These are phyloP conservation scores for Alternaria novae-zelandiae DNA, from an alignment of 2,329 filamentous ascomycete species.

Conservation along the genomic window DNA sequence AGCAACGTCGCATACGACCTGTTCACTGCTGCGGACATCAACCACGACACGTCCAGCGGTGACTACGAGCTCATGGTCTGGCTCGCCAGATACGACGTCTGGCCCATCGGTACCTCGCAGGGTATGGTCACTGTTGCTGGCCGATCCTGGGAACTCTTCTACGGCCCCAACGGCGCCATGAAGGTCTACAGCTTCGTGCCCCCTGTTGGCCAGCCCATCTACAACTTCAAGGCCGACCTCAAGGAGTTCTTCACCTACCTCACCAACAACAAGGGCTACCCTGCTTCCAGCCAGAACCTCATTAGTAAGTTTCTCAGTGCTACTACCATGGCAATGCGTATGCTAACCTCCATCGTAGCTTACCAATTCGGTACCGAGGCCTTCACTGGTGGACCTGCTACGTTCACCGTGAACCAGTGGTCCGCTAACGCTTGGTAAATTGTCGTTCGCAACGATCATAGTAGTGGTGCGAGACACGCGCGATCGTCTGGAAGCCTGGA, in stretches of 20 bases:
- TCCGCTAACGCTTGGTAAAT: constrained; percentile 16
- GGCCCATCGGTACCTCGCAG: constrained; percentile 25
- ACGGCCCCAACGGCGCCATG: constrained; percentile 63
- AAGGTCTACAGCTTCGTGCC: constrained; percentile 67
- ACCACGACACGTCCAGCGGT: constrained; percentile 30
- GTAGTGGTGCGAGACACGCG: neutral
- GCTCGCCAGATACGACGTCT: constrained; percentile 26
- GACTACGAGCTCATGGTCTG: constrained; percentile 38
- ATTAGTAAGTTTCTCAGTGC: constrained; percentile 24
- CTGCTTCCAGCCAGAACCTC: constrained; percentile 25
- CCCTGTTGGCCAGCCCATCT: constrained; percentile 34
- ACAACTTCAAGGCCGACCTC: constrained; percentile 62
- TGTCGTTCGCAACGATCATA: neutral
- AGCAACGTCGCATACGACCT: constrained; percentile 36
- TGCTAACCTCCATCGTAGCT: constrained; percentile 14
- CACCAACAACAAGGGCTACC: constrained; percentile 54
- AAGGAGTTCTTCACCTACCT: constrained; percentile 65
- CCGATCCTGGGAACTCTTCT: constrained; percentile 61
- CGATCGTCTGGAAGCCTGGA: neutral
- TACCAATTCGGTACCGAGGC: constrained; percentile 33
- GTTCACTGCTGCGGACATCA: constrained; percentile 29
- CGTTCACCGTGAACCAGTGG: constrained; percentile 25
- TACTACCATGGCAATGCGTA: neutral
- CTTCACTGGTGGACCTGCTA: constrained; percentile 31
- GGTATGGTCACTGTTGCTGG: constrained; percentile 55